Evolutionary conservation across 805 yeast genomes (phyloP).

Genomic region (Candida palmyrensis): DNA sequence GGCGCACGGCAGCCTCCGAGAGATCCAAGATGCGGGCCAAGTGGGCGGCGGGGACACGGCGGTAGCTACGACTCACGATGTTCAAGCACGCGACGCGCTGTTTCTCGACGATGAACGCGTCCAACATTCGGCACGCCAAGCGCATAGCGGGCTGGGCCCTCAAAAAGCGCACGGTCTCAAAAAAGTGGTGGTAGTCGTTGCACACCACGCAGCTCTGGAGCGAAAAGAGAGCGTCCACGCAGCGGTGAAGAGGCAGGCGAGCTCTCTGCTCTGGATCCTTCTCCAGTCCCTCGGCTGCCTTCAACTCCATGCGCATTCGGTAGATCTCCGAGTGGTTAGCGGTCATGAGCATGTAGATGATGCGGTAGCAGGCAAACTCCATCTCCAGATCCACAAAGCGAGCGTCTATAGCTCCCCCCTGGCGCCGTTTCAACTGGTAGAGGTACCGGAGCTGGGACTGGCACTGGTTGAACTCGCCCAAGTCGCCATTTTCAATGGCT

Average conservation of each 20-base stretch:
- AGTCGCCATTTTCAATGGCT: conserved; percentile 77
- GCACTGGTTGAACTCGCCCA: conserved; percentile 95
- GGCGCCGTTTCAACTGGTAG: conserved; percentile 40
- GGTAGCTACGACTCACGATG: conserved; percentile 53
- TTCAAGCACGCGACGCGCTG: conserved; percentile 55
- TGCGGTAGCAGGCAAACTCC: conserved; percentile 70
- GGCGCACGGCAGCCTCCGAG: no score
- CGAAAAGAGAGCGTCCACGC: conserved; percentile 4
- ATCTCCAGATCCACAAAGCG: conserved; percentile 23
- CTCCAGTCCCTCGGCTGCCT: conserved; percentile 2
- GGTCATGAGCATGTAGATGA: conserved; percentile 72
- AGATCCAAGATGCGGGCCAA: no score
- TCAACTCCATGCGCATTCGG: conserved; percentile 25
- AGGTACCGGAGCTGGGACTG: conserved; percentile 71
- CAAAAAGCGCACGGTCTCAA: conserved; percentile 23
- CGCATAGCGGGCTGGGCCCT: conserved; percentile 7
- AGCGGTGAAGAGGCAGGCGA: conserved; percentile 1
- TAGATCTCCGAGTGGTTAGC: conserved; percentile 55
- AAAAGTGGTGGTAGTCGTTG: conserved; percentile 51
- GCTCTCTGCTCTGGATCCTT: conserved; percentile 5
- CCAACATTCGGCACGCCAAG: conserved; percentile 18
- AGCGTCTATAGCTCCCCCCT: conserved; percentile 18
- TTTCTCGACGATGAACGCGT: conserved; percentile 46
- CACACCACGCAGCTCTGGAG: conserved; percentile 12
- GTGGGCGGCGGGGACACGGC: no score